phyloP scores from a whole-genome alignment of 306 rosid species.

The Gastrolobium bilobum region DNA sequence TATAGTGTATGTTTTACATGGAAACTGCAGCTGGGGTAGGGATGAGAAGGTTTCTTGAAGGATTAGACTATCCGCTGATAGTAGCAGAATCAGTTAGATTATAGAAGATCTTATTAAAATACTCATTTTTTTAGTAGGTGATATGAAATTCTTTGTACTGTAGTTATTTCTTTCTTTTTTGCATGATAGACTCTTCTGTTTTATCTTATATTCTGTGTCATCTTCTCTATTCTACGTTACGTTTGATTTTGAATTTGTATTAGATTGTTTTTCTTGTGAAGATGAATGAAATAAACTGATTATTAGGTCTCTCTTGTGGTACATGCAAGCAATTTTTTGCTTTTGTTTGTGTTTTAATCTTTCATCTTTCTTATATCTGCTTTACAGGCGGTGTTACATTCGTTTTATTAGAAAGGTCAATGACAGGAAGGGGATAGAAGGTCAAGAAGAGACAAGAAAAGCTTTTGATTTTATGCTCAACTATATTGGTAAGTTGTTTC shows the following conservation, averaged over 20 bases:
- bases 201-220: not conserved
- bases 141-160: not conserved
- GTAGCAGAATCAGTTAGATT: conserved; percentile 1
- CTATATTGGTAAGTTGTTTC: conserved; percentile 77
- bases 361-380: conserved; percentile 42
- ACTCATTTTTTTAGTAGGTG: not conserved
- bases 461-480: conserved; percentile 97
- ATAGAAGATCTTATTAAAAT: conserved; percentile 3
- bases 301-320: conserved; percentile 12
- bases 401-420: conserved; percentile 90
- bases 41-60: not conserved
- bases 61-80: not conserved
- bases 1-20: not conserved
- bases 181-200: not conserved
- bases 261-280: conserved; percentile 37
- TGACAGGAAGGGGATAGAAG: conserved; percentile 88
- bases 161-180: conserved; percentile 14
- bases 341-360: conserved; percentile 14
- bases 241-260: conserved; percentile 7
- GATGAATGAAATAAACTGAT: conserved; percentile 30
- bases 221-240: conserved; percentile 14
- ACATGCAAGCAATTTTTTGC: not conserved
- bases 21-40: not conserved
- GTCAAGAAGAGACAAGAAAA: conserved; percentile 98
- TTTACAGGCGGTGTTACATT: conserved; percentile 89